phyloP scores from a whole-genome alignment of 2,329 filamentous ascomycete species.

The Ceratocystis albifundus region DNA sequence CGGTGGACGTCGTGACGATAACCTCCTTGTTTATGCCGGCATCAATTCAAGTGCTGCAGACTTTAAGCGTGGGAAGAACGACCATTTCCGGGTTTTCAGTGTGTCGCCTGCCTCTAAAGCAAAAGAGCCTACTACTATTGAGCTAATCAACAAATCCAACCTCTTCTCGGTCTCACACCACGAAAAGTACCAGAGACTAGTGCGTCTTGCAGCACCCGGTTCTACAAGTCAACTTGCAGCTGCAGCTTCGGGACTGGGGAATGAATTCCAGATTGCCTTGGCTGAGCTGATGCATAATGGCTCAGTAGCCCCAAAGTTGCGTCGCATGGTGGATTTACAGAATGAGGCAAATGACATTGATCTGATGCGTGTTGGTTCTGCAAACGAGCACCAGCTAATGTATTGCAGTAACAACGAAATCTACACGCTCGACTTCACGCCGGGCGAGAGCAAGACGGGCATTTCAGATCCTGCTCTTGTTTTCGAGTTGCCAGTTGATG shows the following conservation, averaged over 20 bases:
- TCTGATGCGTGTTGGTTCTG: slow-evolving; percentile 47
- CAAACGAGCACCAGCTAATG: slow-evolving; percentile 56
- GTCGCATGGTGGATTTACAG: slow-evolving; percentile 40
- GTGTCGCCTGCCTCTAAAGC: slow-evolving; percentile 33
- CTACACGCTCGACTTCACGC: slow-evolving; percentile 50
- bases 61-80: slow-evolving; percentile 63
- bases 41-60: slow-evolving; percentile 71
- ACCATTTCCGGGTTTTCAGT: slow-evolving; percentile 69
- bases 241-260: slow-evolving; percentile 65
- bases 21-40: slow-evolving; percentile 52
- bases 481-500: slow-evolving; percentile 45
- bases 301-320: slow-evolving; percentile 35
- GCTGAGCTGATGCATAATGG: slow-evolving; percentile 54
- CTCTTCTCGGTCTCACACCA: slow-evolving; percentile 41
- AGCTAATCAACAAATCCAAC: slow-evolving; percentile 40
- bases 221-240: slow-evolving; percentile 57
- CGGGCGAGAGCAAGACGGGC: slow-evolving; percentile 32
- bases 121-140: slow-evolving; percentile 29
- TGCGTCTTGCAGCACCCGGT: slow-evolving; percentile 43
- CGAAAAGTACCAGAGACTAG: slow-evolving; percentile 48
- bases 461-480: slow-evolving; percentile 35
- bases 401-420: slow-evolving; percentile 72
- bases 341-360: slow-evolving; percentile 58
- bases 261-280: slow-evolving; percentile 64
- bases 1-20: slow-evolving; percentile 47